Conservation (phyloP, 306 rosid genomes). For the Macrotyloma uniflorum region DNA sequence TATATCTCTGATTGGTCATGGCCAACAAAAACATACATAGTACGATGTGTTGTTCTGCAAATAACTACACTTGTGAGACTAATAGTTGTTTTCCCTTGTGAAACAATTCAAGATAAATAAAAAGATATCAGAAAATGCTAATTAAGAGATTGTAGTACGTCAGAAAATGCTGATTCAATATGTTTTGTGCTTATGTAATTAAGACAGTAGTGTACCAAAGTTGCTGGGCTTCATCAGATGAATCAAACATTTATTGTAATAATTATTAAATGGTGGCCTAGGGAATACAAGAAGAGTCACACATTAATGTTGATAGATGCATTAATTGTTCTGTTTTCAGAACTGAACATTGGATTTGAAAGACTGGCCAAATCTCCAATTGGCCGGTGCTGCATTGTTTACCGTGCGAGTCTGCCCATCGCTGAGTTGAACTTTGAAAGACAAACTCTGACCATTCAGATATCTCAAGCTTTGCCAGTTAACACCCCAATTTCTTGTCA, state of each 20-base stretch:
- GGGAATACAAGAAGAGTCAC: not conserved
- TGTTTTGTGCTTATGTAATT: not conserved
- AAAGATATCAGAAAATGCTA: not conserved
- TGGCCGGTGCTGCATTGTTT: conserved; percentile 47
- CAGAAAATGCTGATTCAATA: not conserved
- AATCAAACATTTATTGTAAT: not conserved
- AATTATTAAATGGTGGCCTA: not conserved
- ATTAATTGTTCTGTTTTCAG: conserved; percentile 11
- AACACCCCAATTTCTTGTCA: conserved; percentile 63
- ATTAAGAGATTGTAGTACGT: not conserved
- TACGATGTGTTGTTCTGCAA: no score
- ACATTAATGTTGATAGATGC: not conserved
- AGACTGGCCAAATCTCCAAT: conserved; percentile 64
- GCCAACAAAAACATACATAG: no score
- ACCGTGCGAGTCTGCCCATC: conserved; percentile 45
- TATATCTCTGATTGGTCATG: no score
- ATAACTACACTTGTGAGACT: no score
- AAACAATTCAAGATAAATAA: not conserved
- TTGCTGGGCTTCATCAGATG: conserved; percentile 41
- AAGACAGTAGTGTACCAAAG: not conserved
- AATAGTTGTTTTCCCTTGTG: no score
- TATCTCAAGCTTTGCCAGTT: conserved; percentile 61
- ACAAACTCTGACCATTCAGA: conserved; percentile 61
- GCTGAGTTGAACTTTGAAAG: conserved; percentile 55
- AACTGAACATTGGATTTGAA: conserved; percentile 43